These are phyloP conservation scores for Blastomyces parvus DNA, from an alignment of 2,329 filamentous ascomycete species.

Conservation along the genomic window DNA sequence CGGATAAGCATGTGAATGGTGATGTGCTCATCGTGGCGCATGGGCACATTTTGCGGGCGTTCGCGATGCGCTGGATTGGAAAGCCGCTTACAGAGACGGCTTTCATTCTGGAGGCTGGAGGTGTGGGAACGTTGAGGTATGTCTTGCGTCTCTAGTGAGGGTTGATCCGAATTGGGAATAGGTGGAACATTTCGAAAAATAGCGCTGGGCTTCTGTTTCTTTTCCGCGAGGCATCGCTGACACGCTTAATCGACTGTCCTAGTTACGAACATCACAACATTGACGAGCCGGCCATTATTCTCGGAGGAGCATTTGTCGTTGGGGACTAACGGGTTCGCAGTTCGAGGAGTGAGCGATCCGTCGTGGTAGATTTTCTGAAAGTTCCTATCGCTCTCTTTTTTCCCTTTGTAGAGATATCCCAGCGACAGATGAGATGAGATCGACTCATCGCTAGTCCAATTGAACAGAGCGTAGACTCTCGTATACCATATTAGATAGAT, in stretches of 20 bases:
- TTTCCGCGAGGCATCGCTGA: not conserved
- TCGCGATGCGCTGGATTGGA: slow-evolving; percentile 77
- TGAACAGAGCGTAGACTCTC: not conserved
- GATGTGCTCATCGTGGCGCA: slow-evolving; percentile 79
- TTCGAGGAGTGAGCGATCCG: not conserved
- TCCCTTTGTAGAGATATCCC: not conserved
- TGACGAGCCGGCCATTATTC: slow-evolving; percentile 67
- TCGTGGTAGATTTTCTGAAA: not conserved
- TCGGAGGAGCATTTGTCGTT: slow-evolving; percentile 60
- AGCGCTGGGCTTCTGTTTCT: not conserved
- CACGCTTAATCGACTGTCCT: slow-evolving; percentile 1
- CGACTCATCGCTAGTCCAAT: not conserved
- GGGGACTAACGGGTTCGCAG: not conserved
- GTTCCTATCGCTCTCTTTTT: not conserved
- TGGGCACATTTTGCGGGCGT: slow-evolving; percentile 77
- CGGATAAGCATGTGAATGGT: slow-evolving; percentile 39
- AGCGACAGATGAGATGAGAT: not conserved
- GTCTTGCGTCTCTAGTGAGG: slow-evolving; percentile 14
- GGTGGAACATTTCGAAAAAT: not conserved
- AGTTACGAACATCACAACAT: slow-evolving; percentile 74
- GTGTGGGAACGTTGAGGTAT: slow-evolving; percentile 68
- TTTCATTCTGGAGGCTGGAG: slow-evolving; percentile 81
- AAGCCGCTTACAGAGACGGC: slow-evolving; percentile 64
- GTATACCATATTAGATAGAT: not conserved
- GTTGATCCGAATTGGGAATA: slow-evolving; percentile 1